Conservation (phyloP, 352 stramenopile genomes). For the Phytophthora sp. region DNA sequence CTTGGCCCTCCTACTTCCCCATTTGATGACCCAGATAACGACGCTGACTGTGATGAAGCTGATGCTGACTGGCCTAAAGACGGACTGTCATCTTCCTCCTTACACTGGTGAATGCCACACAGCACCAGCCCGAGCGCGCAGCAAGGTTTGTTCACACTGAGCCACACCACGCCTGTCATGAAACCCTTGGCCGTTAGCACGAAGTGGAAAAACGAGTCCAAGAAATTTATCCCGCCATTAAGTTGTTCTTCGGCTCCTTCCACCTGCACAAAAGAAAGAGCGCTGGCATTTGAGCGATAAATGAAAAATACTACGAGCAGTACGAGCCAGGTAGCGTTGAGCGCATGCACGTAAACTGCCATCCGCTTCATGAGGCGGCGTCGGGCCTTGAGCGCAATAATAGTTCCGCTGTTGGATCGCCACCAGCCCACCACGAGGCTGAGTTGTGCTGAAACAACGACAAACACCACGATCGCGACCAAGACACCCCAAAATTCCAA, state of each 20-base stretch:
- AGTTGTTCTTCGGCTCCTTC: background rate
- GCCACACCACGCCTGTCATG: constrained; percentile 67
- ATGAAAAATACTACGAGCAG: constrained; percentile 66
- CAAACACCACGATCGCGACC: constrained; percentile 58
- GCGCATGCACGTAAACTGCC: constrained; percentile 71
- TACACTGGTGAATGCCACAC: constrained; percentile 39
- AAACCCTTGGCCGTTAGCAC: constrained; percentile 69
- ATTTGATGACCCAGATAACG: constrained; percentile 31
- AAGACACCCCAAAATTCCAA: constrained; percentile 66
- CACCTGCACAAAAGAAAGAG: constrained; percentile 46
- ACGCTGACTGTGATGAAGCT: constrained; percentile 31
- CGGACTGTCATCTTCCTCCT: constrained; percentile 19
- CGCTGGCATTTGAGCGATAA: constrained; percentile 51
- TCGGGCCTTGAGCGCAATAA: constrained; percentile 71
- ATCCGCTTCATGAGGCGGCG: constrained; percentile 80
- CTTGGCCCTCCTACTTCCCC: constrained; percentile 4
- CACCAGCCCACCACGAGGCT: constrained; percentile 76
- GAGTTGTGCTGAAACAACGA: constrained; percentile 63
- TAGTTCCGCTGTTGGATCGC: constrained; percentile 77
- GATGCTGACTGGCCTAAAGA: constrained; percentile 25
- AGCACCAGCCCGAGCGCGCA: constrained; percentile 41
- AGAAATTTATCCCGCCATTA: constrained; percentile 35
- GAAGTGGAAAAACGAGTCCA: constrained; percentile 64
- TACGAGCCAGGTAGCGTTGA: constrained; percentile 70
- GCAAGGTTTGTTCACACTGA: constrained; percentile 69